Percentiles rank a stretch among this genome's conserved stretches.
These are phyloP conservation scores for Talaromyces marneffei DNA, from an alignment of 2,329 filamentous ascomycete species.

Conservation along the genomic window DNA sequence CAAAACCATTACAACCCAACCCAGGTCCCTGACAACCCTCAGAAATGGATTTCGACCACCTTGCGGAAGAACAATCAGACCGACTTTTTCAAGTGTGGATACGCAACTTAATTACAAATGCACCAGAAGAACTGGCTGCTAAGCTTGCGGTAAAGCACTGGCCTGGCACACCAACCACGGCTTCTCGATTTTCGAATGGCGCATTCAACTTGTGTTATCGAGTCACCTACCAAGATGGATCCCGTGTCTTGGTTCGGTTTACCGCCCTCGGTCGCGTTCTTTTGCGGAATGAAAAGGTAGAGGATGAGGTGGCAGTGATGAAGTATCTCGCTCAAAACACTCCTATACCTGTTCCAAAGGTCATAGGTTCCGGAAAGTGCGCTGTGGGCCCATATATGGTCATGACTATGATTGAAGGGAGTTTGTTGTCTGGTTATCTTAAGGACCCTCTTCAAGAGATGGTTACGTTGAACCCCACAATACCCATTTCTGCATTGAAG, in stretches of 20 bases:
- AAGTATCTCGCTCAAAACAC: slow-evolving; percentile 23
- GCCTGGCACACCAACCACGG: slow-evolving; percentile 18
- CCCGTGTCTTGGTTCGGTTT: slow-evolving; percentile 26
- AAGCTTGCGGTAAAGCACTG: slow-evolving; percentile 21
- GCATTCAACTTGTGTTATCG: slow-evolving; percentile 29
- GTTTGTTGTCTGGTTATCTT: slow-evolving; percentile 20
- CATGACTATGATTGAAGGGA: slow-evolving; percentile 24
- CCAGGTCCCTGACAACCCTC: neutral
- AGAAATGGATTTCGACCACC: slow-evolving; percentile 23
- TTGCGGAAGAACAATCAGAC: slow-evolving; percentile 21
- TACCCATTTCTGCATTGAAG: slow-evolving; percentile 18
- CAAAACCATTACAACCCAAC: neutral
- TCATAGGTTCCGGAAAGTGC: slow-evolving; percentile 20
- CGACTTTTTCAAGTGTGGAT: slow-evolving; percentile 22
- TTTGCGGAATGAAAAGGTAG: slow-evolving; percentile 26
- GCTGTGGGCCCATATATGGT: slow-evolving; percentile 23
- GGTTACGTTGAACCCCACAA: slow-evolving; percentile 17
- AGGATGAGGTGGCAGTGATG: slow-evolving; percentile 25
- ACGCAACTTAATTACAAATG: slow-evolving; percentile 19
- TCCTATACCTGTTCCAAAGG: slow-evolving; percentile 22
- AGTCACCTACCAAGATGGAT: slow-evolving; percentile 23
- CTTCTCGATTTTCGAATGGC: slow-evolving; percentile 22
- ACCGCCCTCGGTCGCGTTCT: slow-evolving; percentile 22
- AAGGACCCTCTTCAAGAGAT: slow-evolving; percentile 17
- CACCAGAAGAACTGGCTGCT: slow-evolving; percentile 22